phyloP scores from a whole-genome alignment of 305 asterid species.

The Fraxinus platypoda region DNA sequence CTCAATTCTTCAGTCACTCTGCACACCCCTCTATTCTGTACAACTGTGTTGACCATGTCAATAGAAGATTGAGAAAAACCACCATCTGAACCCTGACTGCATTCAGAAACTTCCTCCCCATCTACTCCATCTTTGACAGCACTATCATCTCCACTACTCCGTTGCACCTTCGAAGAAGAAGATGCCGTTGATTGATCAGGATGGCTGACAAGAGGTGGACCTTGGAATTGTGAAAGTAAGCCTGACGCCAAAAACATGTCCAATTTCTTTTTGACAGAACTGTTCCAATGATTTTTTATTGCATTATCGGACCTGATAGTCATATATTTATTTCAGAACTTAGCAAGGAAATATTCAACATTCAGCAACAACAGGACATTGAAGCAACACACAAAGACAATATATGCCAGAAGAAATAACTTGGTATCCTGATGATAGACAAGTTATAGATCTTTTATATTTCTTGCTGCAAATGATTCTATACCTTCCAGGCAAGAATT shows the following conservation, averaged over 20 bases:
- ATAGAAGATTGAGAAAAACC: conserved; percentile 55
- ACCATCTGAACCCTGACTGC: conserved; percentile 75
- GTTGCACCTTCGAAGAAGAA: conserved; percentile 70
- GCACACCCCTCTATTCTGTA: conserved; percentile 42
- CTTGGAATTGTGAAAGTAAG: conserved; percentile 74
- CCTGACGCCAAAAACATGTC: conserved; percentile 89
- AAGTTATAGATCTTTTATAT: not conserved
- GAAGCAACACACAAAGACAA: not conserved
- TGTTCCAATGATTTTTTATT: conserved; percentile 97
- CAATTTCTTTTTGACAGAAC: conserved; percentile 97
- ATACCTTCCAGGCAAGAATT: conserved; percentile 97
- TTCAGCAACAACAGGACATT: not conserved
- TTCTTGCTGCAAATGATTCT: not conserved
- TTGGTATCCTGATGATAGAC: not conserved
- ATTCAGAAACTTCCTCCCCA: conserved; percentile 82
- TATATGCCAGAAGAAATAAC: not conserved
- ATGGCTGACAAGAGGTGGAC: conserved; percentile 49
- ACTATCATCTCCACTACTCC: conserved; percentile 72
- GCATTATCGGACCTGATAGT: conserved; percentile 74
- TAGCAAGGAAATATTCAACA: not conserved
- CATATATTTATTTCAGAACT: not conserved
- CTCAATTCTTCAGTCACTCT: conserved; percentile 41
- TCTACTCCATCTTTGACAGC: conserved; percentile 52
- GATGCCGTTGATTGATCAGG: conserved; percentile 51
- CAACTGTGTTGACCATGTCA: conserved; percentile 33